phyloP scores from a whole-genome alignment of 345 rosid species.

The Lenwebbia sp. region DNA sequence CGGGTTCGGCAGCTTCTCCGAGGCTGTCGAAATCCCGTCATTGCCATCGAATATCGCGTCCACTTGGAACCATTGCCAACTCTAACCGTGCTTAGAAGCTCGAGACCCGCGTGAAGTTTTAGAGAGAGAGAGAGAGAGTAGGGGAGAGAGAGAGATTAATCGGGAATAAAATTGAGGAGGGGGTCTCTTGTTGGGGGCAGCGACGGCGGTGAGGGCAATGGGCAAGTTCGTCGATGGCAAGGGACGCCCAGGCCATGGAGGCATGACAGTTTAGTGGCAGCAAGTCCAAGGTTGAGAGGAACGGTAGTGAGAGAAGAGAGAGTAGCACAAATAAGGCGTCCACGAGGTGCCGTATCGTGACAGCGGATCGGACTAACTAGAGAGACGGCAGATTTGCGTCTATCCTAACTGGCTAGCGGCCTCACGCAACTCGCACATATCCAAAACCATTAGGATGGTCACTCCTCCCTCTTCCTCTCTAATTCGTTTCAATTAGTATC shows the following conservation, averaged over 20 bases:
- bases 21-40: background rate
- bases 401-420: background rate
- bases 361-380: background rate
- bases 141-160: background rate
- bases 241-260: background rate
- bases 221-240: background rate
- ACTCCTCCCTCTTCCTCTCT: background rate
- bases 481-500: background rate
- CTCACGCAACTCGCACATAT: background rate
- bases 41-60: too few relatives aligned
- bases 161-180: background rate
- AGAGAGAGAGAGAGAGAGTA: too few relatives aligned
- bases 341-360: background rate
- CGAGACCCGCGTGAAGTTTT: too few relatives aligned
- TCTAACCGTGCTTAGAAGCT: too few relatives aligned
- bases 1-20: background rate
- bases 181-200: too few relatives aligned
- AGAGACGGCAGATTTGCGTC: background rate
- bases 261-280: background rate
- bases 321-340: background rate
- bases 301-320: too few relatives aligned
- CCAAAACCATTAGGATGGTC: background rate
- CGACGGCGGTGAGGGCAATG: too few relatives aligned
- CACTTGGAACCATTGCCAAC: too few relatives aligned
- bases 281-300: too few relatives aligned